phyloP scores from a whole-genome alignment of 2,329 filamentous ascomycete genomes.

The Conoideocrella luteorostrata region DNA sequence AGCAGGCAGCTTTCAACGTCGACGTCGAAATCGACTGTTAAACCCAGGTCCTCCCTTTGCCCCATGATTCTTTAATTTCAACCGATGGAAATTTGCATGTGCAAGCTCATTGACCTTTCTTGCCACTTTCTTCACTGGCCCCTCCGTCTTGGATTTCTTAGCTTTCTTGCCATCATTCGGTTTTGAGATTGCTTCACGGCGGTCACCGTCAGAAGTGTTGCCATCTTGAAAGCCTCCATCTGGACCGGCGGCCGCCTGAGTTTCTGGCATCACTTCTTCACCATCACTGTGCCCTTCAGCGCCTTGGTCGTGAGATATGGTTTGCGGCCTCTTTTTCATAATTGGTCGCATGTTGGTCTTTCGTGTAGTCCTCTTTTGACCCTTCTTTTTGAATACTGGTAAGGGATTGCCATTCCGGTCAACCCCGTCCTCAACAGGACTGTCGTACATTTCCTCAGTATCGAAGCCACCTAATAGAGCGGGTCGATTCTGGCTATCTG shows the following conservation, averaged over 20 bases:
- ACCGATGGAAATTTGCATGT: slow-evolving; percentile 59
- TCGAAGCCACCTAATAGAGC: slow-evolving; percentile 56
- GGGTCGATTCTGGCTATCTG: slow-evolving; percentile 34
- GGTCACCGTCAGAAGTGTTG: slow-evolving; percentile 4
- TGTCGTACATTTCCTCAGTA: slow-evolving; percentile 54
- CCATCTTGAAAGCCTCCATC: slow-evolving; percentile 15
- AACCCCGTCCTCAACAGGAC: slow-evolving; percentile 42
- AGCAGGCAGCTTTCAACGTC: slow-evolving; percentile 24
- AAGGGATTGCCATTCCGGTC: slow-evolving; percentile 53
- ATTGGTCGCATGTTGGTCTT: slow-evolving; percentile 57
- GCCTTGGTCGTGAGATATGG: too few relatives aligned
- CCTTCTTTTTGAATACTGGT: slow-evolving; percentile 73
- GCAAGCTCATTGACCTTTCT: slow-evolving; percentile 59
- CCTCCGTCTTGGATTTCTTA: slow-evolving; percentile 30
- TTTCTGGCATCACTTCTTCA: slow-evolving; percentile 21
- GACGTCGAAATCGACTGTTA: slow-evolving; percentile 52
- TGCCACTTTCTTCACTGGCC: slow-evolving; percentile 42
- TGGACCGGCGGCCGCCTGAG: slow-evolving; percentile 15
- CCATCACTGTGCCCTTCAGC: slow-evolving; percentile 22
- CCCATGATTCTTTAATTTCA: slow-evolving; percentile 57
- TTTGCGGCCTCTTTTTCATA: slow-evolving; percentile 39
- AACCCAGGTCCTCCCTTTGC: slow-evolving; percentile 54
- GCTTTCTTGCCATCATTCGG: slow-evolving; percentile 22
- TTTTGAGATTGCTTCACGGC: slow-evolving; percentile 14
- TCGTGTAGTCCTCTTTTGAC: slow-evolving; percentile 71